These are phyloP conservation scores for Glycine latifolia DNA, from an alignment of 306 rosid species.

Conservation along the genomic window DNA sequence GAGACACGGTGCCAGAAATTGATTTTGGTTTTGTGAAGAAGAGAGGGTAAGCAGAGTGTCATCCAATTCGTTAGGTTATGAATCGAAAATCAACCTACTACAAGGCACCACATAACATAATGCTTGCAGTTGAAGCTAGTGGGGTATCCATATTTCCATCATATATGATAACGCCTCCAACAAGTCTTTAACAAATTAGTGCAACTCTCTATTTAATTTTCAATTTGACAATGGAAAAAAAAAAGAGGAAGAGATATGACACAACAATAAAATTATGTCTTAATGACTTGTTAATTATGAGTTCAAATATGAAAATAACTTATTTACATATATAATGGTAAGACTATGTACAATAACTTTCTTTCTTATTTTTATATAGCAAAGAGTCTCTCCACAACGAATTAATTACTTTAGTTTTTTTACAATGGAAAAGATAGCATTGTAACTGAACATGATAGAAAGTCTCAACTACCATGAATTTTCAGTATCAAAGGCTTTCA, in stretches of 20 bases:
- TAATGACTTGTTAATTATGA: no score
- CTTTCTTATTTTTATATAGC: no score
- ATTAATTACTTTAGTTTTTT: neutral
- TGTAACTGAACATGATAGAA: constrained; percentile 50
- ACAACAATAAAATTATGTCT: no score
- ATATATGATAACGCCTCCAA: constrained; percentile 40
- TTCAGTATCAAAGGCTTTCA: neutral
- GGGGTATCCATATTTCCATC: neutral
- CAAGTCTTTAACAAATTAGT: constrained; percentile 49
- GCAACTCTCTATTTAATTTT: neutral
- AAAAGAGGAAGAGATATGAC: no score
- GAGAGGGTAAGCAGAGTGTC: constrained; percentile 74
- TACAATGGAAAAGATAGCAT: constrained; percentile 45
- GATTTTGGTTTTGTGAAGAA: constrained; percentile 3
- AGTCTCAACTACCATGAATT: constrained; percentile 41
- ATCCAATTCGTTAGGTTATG: constrained; percentile 73
- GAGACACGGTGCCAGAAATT: neutral
- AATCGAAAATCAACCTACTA: constrained; percentile 58
- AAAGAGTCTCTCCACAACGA: no score
- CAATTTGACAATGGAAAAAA: constrained; percentile 35
- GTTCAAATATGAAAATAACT: no score
- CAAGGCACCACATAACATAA: constrained; percentile 26
- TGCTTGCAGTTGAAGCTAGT: constrained; percentile 70
- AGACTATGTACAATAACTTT: no score
- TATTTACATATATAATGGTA: no score